Evolutionary conservation across 805 yeast genomes (phyloP).

Genomic region (Hanseniaspora hatyaiensis): DNA sequence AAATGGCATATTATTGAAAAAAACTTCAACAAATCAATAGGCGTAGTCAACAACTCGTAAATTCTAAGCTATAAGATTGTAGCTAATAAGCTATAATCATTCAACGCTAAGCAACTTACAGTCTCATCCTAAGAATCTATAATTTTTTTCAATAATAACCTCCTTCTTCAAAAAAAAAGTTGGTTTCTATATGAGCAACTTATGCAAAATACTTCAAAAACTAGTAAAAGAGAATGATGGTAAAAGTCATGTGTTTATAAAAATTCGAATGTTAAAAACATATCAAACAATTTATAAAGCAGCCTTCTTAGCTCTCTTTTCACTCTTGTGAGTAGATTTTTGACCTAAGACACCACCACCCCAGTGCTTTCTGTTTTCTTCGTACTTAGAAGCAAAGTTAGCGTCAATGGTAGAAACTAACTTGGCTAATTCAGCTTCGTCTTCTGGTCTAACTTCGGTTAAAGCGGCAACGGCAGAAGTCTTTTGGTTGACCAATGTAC

Average conservation of each 20-base stretch:
- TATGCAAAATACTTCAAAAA: too few species aligned
- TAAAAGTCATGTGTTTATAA: too few species aligned
- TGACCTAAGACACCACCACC: conserved; percentile 99
- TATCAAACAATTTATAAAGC: conserved; percentile 14
- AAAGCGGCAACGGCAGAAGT: conserved; percentile 94
- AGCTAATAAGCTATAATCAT: not conserved
- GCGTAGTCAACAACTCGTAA: conserved; percentile 16
- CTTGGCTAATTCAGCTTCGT: conserved; percentile 87
- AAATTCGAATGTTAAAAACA: conserved; percentile 21
- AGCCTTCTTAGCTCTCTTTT: conserved; percentile 57
- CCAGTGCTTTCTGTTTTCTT: conserved; percentile 96
- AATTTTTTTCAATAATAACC: conserved; percentile 3
- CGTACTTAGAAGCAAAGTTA: conserved; percentile 88
- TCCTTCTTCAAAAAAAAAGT: not conserved
- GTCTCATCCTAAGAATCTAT: conserved; percentile 16
- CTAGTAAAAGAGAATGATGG: too few species aligned
- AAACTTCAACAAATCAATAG: conserved; percentile 15
- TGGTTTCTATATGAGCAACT: not conserved
- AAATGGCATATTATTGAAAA: not conserved
- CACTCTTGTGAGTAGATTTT: conserved; percentile 78
- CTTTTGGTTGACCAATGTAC: conserved; percentile 94
- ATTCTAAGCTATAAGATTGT: conserved; percentile 9
- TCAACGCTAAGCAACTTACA: conserved; percentile 16
- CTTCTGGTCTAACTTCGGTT: conserved; percentile 89
- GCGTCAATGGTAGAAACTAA: conserved; percentile 86